Evolutionary conservation across 176 grass and related monocot species (phyloP), one percentile per base, ranked within the genome.

Genomic region (Bonia amplexicaulis): DNA sequence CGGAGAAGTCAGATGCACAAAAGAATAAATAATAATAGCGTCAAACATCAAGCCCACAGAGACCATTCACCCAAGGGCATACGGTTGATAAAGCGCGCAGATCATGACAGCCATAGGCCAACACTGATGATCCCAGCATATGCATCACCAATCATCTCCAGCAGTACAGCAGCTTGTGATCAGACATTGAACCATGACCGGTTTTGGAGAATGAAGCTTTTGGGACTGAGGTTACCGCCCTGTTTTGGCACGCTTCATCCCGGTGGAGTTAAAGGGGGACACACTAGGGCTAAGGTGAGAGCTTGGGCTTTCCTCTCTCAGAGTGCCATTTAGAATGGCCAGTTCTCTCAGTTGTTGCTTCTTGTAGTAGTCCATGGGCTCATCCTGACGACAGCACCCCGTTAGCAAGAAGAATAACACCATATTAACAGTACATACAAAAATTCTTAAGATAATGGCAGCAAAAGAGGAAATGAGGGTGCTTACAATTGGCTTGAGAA

Each of bases 321-420:
- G 75, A 5, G 93, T 96, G 71, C 96, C 96, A 23, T 99, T 99
- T 65, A 94, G 78, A 86, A 96, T 99, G 9, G 96, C 96, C 45
- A 99, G 83, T 74, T 99, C 96, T 80, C 91, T 94, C 70, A 99
- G 70, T 35, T 99, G 96, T 76, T 99, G 93, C 71, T 99, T 96
- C 85, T 96, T 99, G 78, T 96, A 96, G 86, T 92, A 99, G 80
- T 99, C 96, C 90, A 96, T 94, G n/a, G 93, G 92, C 80, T 99
- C 96, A 12, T 96, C 96, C 96, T 99, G 78, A 79, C 74, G 22
- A 80, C 19, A 48, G 37, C 20, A 74, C 42, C 63, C 63, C 58
- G 68, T 80, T 78, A 83, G 54, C 29, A 73, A 47, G 19, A 74
- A 44, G 2, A 73, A 35, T 40, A 82, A 78, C 15, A 52, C 4